phyloP scores from a whole-genome alignment of 768 basidiomycete species.

The Pulveroboletus sp. region DNA sequence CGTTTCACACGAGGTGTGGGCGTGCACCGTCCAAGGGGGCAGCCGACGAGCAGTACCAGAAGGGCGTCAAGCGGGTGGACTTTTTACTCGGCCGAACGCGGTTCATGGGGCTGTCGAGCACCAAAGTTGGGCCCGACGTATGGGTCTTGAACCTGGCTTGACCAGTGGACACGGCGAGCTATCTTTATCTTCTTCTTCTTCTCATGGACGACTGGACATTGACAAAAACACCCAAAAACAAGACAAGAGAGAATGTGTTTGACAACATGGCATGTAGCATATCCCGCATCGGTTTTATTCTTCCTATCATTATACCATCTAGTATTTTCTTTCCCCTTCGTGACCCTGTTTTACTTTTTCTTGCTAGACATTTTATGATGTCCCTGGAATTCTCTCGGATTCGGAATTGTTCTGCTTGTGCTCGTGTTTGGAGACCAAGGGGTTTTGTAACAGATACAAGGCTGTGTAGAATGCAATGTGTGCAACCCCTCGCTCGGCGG shows the following conservation, averaged over 20 bases:
- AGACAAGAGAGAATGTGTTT: slow-evolving; percentile 1
- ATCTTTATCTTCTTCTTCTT: slow-evolving; percentile 19
- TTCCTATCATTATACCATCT: slow-evolving; percentile 25
- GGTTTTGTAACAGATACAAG: slow-evolving; percentile 17
- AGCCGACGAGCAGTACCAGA: slow-evolving; percentile 37
- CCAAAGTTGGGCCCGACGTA: slow-evolving; percentile 32
- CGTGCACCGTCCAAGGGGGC: slow-evolving; percentile 28
- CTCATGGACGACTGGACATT: slow-evolving; percentile 5
- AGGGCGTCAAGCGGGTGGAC: slow-evolving; percentile 53
- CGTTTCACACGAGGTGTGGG: slow-evolving; percentile 40
- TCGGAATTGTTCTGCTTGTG: not conserved
- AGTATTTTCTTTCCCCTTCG: not conserved
- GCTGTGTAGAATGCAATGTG: slow-evolving; percentile 11
- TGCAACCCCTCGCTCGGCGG: not conserved
- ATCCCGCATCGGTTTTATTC: slow-evolving; percentile 7
- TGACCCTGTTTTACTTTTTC: not conserved
- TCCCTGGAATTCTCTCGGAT: not conserved
- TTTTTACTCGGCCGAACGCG: slow-evolving; percentile 41
- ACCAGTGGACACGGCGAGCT: slow-evolving; percentile 5
- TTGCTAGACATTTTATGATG: not conserved
- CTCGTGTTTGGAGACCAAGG: not conserved
- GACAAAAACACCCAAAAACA: slow-evolving; percentile 15
- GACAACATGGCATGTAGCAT: slow-evolving; percentile 23
- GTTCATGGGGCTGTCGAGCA: slow-evolving; percentile 46
- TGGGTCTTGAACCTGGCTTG: slow-evolving; percentile 32